Conservation (phyloP, 1,284 basidiomycete genomes). For the Cutaneotrichosporon dermatis region DNA sequence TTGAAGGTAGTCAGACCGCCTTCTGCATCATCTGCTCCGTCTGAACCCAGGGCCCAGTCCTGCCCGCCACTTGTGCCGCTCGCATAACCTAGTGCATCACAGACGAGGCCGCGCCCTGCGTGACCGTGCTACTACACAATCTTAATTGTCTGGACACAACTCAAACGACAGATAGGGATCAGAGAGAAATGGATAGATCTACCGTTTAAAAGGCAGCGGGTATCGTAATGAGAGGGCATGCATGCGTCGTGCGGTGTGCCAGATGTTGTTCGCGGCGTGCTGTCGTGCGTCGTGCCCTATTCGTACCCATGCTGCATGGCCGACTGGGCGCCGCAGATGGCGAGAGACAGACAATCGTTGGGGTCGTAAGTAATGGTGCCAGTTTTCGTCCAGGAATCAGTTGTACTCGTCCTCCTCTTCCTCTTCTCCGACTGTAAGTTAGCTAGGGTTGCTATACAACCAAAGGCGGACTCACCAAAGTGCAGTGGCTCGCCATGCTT, state of each 20-base stretch:
- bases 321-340: too few species aligned
- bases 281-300: not conserved
- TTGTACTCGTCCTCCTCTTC: conserved; percentile 56
- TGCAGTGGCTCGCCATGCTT: conserved; percentile 80
- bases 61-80: too few species aligned
- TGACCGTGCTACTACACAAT: not conserved
- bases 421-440: conserved; percentile 55
- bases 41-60: too few species aligned
- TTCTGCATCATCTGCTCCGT: too few species aligned
- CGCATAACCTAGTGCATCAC: not conserved
- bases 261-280: not conserved
- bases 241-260: not conserved
- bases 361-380: not conserved
- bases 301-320: not conserved
- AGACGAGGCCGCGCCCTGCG: conserved; percentile 1
- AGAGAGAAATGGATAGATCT: not conserved
- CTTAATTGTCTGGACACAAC: conserved; percentile 1
- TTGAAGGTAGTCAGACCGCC: too few species aligned
- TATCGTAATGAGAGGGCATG: not conserved
- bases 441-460: not conserved
- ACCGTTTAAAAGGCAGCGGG: not conserved
- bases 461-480: conserved; percentile 37
- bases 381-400: not conserved
- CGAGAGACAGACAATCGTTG: not conserved
- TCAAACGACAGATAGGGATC: conserved; percentile 1